These are phyloP conservation scores for Talaromyces sp. DNA, from an alignment of 2,329 filamentous ascomycete species.

Conservation along the genomic window DNA sequence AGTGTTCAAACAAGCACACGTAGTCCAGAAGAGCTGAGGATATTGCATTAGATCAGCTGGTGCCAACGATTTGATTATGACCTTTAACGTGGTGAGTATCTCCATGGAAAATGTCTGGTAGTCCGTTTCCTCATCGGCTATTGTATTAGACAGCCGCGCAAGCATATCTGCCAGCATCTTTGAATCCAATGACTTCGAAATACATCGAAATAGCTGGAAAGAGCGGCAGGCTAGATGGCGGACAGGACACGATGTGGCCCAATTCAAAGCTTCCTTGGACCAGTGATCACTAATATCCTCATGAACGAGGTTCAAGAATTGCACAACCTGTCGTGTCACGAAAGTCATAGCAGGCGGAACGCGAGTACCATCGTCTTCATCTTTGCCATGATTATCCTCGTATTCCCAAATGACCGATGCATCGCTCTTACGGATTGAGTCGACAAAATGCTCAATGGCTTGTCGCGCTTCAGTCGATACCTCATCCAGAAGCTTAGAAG, in stretches of 20 bases:
- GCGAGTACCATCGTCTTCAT: conserved; percentile 68
- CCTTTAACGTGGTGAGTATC: conserved; percentile 88
- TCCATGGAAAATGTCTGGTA: conserved; percentile 98
- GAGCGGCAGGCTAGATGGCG: conserved; percentile 92
- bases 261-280: conserved; percentile 84
- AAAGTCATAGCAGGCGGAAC: conserved; percentile 85
- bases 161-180: conserved; percentile 97
- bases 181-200: conserved; percentile 84
- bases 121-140: conserved; percentile 89
- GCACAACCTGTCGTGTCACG: conserved; percentile 75
- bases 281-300: conserved; percentile 86
- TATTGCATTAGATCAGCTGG: conserved; percentile 78
- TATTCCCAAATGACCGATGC: conserved; percentile 87
- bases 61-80: conserved; percentile 81
- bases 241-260: conserved; percentile 96
- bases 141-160: conserved; percentile 88
- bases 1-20: conserved; percentile 90
- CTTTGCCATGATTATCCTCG: conserved; percentile 80
- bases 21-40: conserved; percentile 96
- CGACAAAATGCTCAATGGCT: conserved; percentile 82
- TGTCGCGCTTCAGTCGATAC: conserved; percentile 64
- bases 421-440: conserved; percentile 80
- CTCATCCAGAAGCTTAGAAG: conserved; percentile 73
- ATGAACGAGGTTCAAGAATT: conserved; percentile 79
- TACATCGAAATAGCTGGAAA: conserved; percentile 94